Percentiles rank a stretch among this genome's conserved stretches.
phyloP scores from a whole-genome alignment of 495 filamentous ascomycete species.

The Penicillium canescens region DNA sequence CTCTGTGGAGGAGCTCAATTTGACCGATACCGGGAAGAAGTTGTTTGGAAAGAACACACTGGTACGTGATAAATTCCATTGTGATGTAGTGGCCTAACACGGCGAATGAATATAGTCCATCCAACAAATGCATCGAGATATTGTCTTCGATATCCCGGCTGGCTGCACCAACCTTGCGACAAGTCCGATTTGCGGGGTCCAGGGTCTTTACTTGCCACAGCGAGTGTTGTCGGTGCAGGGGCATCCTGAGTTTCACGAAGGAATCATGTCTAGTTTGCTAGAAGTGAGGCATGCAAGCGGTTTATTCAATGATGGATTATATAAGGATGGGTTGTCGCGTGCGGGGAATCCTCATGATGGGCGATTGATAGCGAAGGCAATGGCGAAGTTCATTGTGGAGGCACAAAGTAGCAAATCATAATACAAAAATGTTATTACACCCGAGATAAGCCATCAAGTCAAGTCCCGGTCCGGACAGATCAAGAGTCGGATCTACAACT shows the following conservation, averaged over 20 bases:
- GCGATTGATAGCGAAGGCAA: constrained; percentile 58
- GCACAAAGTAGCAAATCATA: constrained; percentile 3
- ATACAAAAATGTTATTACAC: background rate
- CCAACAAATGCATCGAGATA: constrained; percentile 89
- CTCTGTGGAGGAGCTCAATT: constrained; percentile 61
- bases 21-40: constrained; percentile 66
- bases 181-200: constrained; percentile 64
- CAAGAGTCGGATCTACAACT: constrained; percentile 1
- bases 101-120: constrained; percentile 40
- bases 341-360: constrained; percentile 71
- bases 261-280: constrained; percentile 69
- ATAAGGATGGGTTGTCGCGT: constrained; percentile 58
- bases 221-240: constrained; percentile 76
- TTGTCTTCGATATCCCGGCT: constrained; percentile 61
- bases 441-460: background rate
- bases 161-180: constrained; percentile 64
- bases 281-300: constrained; percentile 57
- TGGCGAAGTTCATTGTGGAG: constrained; percentile 69
- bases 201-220: constrained; percentile 69
- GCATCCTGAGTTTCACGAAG: constrained; percentile 81
- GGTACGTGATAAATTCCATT: constrained; percentile 43
- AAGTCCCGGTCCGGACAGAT: background rate
- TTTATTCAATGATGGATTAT: constrained; percentile 64
- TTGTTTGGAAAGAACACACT: constrained; percentile 67
- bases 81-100: background rate